Evolutionary conservation across 257 asterid genomes (phyloP), one percentile per base, ranked within the genome.

Genomic region (Rehmannia glutinosa): DNA sequence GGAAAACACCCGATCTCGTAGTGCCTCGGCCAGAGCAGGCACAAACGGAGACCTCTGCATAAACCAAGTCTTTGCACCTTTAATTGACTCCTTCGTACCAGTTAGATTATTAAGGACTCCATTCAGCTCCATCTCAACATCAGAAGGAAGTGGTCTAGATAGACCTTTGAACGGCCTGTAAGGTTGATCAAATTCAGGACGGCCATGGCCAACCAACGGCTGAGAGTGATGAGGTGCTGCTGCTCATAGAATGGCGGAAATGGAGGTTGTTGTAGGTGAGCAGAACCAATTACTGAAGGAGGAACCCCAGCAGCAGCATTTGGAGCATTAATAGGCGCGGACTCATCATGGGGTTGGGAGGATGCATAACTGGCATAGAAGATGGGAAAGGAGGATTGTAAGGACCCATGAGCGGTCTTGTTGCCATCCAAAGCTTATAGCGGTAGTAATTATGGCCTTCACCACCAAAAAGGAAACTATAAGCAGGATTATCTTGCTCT

Each of bases 31-130:
- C 70, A 90, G 76, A 36, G 81, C 87, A 8, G 92, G 88, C 64
- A 78, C 74, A 71, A 88, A 93, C 55, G 97, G 83, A 68, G 96
- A 74, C 78, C 97, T 82, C 79, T 93, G 99, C 94, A 93, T 93
- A 81, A 93, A 93, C 99, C 99, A 93, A 68, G 83, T 85, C 84
- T 93, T 93, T 25, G 99, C 97, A 75, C 97, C 85, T 84, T 90
- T 93, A 51, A 93, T 93, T 0, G 99, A 93, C 84, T 93, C 99
- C 75, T 93, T 93, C n/a, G 97, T 93, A 62, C 99, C 97, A 24
- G 87, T 77, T 53, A 93, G 95, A 77, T 28, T 88, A 80, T 77
- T 93, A 60, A 93, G 85, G 77, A 93, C 89, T 64, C 89, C 88
- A 80, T 75, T 86, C 68, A 93, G 78, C 88, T 93, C 99, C 82